Base-by-base conservation (phyloP, 2,329 filamentous ascomycete genomes). In the Colletotrichum sublineola region DNA sequence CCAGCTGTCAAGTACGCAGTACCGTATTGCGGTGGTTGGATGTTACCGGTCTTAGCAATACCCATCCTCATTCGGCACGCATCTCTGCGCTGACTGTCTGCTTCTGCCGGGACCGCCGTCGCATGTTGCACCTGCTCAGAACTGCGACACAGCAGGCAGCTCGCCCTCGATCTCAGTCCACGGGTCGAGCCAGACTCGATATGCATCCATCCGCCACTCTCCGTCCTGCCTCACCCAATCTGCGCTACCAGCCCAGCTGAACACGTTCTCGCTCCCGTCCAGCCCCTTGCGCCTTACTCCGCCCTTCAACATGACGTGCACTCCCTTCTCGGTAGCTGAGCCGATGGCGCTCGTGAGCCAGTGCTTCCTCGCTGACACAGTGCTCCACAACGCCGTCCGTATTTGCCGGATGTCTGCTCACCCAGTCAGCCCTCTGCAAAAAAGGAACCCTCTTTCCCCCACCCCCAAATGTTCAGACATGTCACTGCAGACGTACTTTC, bases 191-290 rank as follows among this genome's bases (percentile, higher is more conserved):
- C 72, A 74, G 36, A 74, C 72, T 61, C 68, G 68, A 56, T 74
- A 74, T 44, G 56, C 50, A 31, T 61, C 64, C 72, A 74, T 74
- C 61, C 69, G 68, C 72, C 72, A 74, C n/a, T 55, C 68, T 11
- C 63, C 68, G 50, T 68, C 60, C 6, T 72, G 50, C 63, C 64
- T 65, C 55, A 56, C 24, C 72, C 72, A 74, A n/a, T 67, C 68
- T 20, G 72, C 72, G n/a, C 72, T 71, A 6, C 72, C 72, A n/a
- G 72, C 72, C 72, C 72, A 74, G 48, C 63, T 72, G 56, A 74
- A 68, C 2, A 52, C 46, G 33, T 9, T 58, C 40, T 72, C 68
- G 20, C 8, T 40, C 18, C 64, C 64, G 33, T 72, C 68, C 63
- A 72, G 44, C 36, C 68, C 63, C 55, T 58, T 71, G 44, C 72